phyloP scores from a whole-genome alignment of 441 rosid genomes.

The Eruca vesicaria region DNA sequence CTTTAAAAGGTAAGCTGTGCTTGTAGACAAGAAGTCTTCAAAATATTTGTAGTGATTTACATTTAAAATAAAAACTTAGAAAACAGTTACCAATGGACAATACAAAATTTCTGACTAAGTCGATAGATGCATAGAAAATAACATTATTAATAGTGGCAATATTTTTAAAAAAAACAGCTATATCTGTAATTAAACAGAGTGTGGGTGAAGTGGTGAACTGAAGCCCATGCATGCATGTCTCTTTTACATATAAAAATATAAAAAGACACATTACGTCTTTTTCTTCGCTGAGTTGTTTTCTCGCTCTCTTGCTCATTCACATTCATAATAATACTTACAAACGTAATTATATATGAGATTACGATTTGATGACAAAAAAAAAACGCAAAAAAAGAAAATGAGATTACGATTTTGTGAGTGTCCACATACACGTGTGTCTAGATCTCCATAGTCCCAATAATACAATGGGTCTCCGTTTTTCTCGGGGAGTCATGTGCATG shows the following conservation, averaged over 20 bases:
- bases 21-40: too few species aligned
- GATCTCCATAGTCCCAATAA: background rate
- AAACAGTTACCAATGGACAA: too few species aligned
- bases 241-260: conserved; percentile 20
- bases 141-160: background rate
- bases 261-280: conserved; percentile 31
- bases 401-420: conserved; percentile 16
- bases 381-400: too few species aligned
- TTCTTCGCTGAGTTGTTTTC: conserved; percentile 23
- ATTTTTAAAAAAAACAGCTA: background rate
- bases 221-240: conserved; percentile 37
- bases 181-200: background rate
- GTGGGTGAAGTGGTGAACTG: background rate
- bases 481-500: conserved; percentile 37
- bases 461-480: conserved; percentile 29
- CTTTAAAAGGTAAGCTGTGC: too few species aligned
- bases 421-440: conserved; percentile 35
- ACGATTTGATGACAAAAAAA: too few species aligned
- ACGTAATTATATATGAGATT: background rate
- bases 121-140: background rate
- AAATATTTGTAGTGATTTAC: too few species aligned
- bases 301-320: conserved; percentile 13
- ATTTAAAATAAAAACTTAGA: too few species aligned
- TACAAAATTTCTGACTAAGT: too few species aligned
- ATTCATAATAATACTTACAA: background rate